These are phyloP conservation scores for Cryptococcus hybrid DNA, from an alignment of 1,284 basidiomycete genomes.

Conservation along the genomic window DNA sequence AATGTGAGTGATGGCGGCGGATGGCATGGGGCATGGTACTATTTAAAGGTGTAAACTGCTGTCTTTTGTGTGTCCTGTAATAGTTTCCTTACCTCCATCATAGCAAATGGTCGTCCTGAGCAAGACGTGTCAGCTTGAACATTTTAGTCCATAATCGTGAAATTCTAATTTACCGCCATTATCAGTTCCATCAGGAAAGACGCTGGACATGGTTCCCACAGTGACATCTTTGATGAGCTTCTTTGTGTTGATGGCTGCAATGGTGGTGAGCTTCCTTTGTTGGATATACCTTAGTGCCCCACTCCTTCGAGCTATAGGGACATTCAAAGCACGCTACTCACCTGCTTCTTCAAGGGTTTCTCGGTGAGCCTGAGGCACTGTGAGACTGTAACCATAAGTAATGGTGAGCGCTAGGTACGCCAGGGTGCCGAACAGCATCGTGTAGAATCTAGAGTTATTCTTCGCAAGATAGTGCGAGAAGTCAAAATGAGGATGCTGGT, in stretches of 20 bases:
- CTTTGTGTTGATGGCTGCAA: slow-evolving; percentile 14
- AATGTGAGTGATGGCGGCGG: slow-evolving; percentile 61
- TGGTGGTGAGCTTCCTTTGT: too few species aligned
- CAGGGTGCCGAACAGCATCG: too few species aligned
- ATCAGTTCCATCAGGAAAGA: slow-evolving; percentile 33
- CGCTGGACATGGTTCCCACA: slow-evolving; percentile 42
- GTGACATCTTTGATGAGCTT: slow-evolving; percentile 25
- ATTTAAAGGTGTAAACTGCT: neutral
- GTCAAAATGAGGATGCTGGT: too few species aligned
- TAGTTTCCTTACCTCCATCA: slow-evolving; percentile 59
- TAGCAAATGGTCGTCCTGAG: slow-evolving; percentile 59
- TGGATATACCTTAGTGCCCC: too few species aligned
- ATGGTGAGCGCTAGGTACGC: too few species aligned
- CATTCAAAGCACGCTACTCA: slow-evolving; percentile 5
- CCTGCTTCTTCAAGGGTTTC: slow-evolving; percentile 31
- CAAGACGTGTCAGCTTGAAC: neutral
- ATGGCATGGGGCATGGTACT: slow-evolving; percentile 56
- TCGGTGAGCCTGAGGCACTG: slow-evolving; percentile 7
- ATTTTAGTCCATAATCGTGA: too few species aligned
- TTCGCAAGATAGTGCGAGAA: too few species aligned
- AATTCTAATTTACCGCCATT: slow-evolving; percentile 9
- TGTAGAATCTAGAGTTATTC: too few species aligned
- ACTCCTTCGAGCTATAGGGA: neutral
- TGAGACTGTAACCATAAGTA: neutral
- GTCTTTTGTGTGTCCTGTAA: neutral